Base-by-base conservation (phyloP, 2,329 filamentous ascomycete species). In the Aspergillus ustus region DNA sequence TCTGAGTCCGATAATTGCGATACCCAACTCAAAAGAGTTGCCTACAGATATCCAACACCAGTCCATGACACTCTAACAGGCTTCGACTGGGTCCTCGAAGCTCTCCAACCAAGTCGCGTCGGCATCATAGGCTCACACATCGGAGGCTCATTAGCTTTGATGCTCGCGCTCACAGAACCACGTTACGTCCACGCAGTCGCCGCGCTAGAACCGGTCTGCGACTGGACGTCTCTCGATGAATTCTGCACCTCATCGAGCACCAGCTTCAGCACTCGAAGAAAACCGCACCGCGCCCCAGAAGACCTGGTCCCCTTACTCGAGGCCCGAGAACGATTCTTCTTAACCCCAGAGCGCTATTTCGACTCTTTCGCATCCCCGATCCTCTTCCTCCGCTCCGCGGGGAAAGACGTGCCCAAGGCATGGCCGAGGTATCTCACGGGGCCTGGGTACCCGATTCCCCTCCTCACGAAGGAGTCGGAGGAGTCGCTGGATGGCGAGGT, bases 341-440 rank as follows among this genome's bases (percentile, higher is more conserved):
- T 67, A 7, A 72, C 67, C 0, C 75, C 78, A 20, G 73, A 76
- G 29, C 71, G 71, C 11, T 80, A 75, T 63, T 81, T 81, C 50
- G 79, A 81, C 61, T 64, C 77, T 0, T 81, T 81, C 59, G 78
- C 79, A 0, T 80, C 77, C 4, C 79, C 79, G 0, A 66, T 77
- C 4, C 63, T 81, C 7, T 79, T 81, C 52, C 72, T 81, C 8
- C 75, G 79, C 22, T 76, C 78, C 0, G 65, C 79, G 0, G 78
- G 78, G 0, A 72, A 75, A 54, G 76, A 79, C 48, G 75, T 75
- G 5, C 79, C 76, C 1, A 67, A 65, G 4, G 37, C 15, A 2
- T 77, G 77, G 48, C 76, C 76, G 1, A 60, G 64, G 17, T 78
- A 78, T 56, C 63, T 69, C 1, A 77, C 69, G 0, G 76, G 76